Percentiles rank a stretch among this genome's conserved stretches.
Evolutionary conservation across 2,329 filamentous ascomycete species (phyloP).

Genomic region (Colletotrichum gigasporum): DNA sequence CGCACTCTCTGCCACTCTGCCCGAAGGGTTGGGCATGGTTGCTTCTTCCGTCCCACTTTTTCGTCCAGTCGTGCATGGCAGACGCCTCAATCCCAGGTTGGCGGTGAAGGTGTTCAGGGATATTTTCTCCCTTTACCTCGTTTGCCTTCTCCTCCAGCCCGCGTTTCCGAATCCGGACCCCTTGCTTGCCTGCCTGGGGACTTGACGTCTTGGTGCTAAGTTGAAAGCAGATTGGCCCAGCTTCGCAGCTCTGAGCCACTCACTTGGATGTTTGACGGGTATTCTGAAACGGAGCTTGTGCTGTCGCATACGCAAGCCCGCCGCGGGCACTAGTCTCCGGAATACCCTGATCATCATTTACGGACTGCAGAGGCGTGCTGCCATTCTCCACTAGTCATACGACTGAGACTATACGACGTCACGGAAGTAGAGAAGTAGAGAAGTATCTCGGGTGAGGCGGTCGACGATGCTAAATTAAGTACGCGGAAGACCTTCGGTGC

Average conservation of each 20-base stretch:
- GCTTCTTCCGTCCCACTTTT: slow-evolving; percentile 32
- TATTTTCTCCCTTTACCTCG: slow-evolving; percentile 34
- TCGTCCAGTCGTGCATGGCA: slow-evolving; percentile 26
- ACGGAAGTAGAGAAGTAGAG: neutral
- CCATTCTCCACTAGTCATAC: slow-evolving; percentile 22
- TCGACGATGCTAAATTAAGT: slow-evolving; percentile 3
- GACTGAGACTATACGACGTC: slow-evolving; percentile 25
- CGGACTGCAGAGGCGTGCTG: slow-evolving; percentile 7
- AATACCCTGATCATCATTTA: slow-evolving; percentile 18
- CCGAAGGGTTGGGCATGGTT: slow-evolving; percentile 33
- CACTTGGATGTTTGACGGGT: slow-evolving; percentile 11
- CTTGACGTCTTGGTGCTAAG: neutral
- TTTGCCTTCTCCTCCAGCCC: neutral
- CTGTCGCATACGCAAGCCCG: slow-evolving; percentile 21
- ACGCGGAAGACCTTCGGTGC: neutral
- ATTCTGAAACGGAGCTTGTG: slow-evolving; percentile 33
- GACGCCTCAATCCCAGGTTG: slow-evolving; percentile 32
- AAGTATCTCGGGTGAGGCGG: slow-evolving; percentile 12
- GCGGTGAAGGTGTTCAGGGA: slow-evolving; percentile 35
- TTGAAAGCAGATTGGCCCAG: slow-evolving; percentile 13
- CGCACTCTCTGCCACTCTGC: slow-evolving; percentile 29
- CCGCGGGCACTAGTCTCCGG: slow-evolving; percentile 11
- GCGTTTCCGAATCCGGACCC: slow-evolving; percentile 27
- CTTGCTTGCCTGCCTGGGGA: slow-evolving; percentile 19
- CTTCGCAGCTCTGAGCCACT: slow-evolving; percentile 19